Base-by-base conservation (phyloP, 2,329 filamentous ascomycete genomes). In the Diaporthe vaccinii region DNA sequence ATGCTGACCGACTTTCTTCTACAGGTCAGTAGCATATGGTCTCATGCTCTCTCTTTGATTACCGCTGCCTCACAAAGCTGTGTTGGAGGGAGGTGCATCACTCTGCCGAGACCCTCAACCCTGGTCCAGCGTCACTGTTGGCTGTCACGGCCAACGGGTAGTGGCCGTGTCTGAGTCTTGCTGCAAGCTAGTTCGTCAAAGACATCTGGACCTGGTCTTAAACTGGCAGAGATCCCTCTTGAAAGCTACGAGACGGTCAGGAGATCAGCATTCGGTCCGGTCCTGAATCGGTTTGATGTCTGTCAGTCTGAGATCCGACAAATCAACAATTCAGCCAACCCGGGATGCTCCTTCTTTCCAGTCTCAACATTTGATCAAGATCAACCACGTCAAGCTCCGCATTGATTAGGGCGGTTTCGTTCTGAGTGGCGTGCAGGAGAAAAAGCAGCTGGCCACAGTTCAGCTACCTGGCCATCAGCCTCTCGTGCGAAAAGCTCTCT, bases 1-100 rank as follows among this genome's bases (percentile, higher is more conserved):
- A 57, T 53, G 74, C 76, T 76, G 76, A 77, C 76, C 76, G 76
- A 77, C 74, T 72, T 74, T 76, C 59, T 59, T 69, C 44, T 55
- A 72, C 65, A 77, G 76, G 74, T 75, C 65, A 77, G 74, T 76
- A 44, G 67, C 76, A 74, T 76, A 69, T 20, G 53, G 70, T 75
- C 57, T 77, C 74, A 73, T 74, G 74, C 62, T 61, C 73, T 58
- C 67, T 62, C 51, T 72, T 77, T 75, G 74, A 72, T 70, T 68
- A n/a, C 65, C 17, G 55, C 73, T 67, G 71, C 76, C 39, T 73
- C 68, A 73, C 70, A 74, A 71, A 74, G 62, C 59, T 78, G 74
- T 39, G 34, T 49, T 34, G 36, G 59, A 69, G 49, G 53, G 62
- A 53, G 55, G 51, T 73, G 73, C 75, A 72, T 75, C 73, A 73